Conservation (phyloP, 306 rosid genomes). For the Amphicarpaea edgeworthii region DNA sequence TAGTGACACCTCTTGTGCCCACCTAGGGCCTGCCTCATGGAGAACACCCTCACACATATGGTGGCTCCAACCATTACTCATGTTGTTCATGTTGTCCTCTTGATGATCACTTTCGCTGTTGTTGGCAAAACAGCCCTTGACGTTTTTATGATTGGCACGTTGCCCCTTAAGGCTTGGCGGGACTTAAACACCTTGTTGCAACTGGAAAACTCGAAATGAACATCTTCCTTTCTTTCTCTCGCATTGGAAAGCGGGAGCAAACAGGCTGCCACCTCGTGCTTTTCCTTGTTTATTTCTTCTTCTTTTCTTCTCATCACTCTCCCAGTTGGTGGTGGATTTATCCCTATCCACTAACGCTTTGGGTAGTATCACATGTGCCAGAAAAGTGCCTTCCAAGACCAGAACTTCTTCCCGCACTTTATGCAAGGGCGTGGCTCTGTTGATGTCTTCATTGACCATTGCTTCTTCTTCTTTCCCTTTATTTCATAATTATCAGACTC, state of each 20-base stretch:
- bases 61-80: conserved; percentile 42
- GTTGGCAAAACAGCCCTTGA: conserved; percentile 63
- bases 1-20: conserved; percentile 78
- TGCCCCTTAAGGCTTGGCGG: conserved; percentile 87
- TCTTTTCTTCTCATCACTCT: conserved; percentile 25
- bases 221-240: background rate
- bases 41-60: conserved; percentile 61
- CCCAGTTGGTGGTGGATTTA: conserved; percentile 73
- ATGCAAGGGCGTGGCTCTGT: conserved; percentile 52
- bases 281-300: conserved; percentile 45
- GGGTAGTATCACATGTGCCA: conserved; percentile 99
- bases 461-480: background rate
- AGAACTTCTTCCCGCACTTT: conserved; percentile 81
- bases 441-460: background rate
- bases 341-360: conserved; percentile 87
- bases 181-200: conserved; percentile 87
- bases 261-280: conserved; percentile 68
- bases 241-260: conserved; percentile 63
- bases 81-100: too few species aligned
- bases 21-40: conserved; percentile 72
- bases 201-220: conserved; percentile 60
- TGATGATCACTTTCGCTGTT: too few species aligned
- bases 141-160: conserved; percentile 80
- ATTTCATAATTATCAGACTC: too few species aligned
- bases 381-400: conserved; percentile 83